phyloP scores from a whole-genome alignment of 2,329 filamentous ascomycete species.

The Achaetomium macrosporum region DNA sequence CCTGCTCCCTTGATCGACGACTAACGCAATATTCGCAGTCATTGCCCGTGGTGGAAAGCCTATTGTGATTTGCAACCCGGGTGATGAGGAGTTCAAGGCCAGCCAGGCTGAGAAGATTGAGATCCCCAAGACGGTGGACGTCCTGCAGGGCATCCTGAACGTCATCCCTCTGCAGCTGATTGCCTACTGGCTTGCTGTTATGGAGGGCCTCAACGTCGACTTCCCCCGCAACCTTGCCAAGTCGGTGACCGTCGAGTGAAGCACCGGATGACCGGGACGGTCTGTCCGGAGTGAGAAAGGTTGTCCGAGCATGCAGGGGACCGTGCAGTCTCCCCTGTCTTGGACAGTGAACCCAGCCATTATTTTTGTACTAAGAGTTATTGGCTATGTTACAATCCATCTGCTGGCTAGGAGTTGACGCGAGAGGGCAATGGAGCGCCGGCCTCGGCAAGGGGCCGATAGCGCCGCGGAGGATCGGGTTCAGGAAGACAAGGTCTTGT shows the following conservation, averaged over 20 bases:
- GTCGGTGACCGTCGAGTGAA: slow-evolving; percentile 96
- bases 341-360: too few species aligned
- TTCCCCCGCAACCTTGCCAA: slow-evolving; percentile 98
- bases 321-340: too few species aligned
- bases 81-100: slow-evolving; percentile 80
- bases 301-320: too few species aligned
- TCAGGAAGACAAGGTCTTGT: neutral
- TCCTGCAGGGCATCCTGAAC: slow-evolving; percentile 93
- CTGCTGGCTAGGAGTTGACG: slow-evolving; percentile 11
- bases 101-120: slow-evolving; percentile 95
- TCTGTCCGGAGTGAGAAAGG: neutral
- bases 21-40: slow-evolving; percentile 48
- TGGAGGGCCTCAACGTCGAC: slow-evolving; percentile 93
- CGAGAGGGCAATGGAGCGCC: neutral
- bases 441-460: neutral
- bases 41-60: slow-evolving; percentile 93
- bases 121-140: slow-evolving; percentile 92
- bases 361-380: neutral
- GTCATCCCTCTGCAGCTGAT: slow-evolving; percentile 97
- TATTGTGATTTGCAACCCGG: slow-evolving; percentile 95
- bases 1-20: neutral
- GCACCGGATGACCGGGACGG: neutral
- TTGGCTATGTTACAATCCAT: slow-evolving; percentile 9
- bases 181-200: slow-evolving; percentile 97
- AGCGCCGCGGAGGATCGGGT: slow-evolving; percentile 9